Conservation (phyloP, 139 green algal genomes). For the Micromonas commoda region DNA sequence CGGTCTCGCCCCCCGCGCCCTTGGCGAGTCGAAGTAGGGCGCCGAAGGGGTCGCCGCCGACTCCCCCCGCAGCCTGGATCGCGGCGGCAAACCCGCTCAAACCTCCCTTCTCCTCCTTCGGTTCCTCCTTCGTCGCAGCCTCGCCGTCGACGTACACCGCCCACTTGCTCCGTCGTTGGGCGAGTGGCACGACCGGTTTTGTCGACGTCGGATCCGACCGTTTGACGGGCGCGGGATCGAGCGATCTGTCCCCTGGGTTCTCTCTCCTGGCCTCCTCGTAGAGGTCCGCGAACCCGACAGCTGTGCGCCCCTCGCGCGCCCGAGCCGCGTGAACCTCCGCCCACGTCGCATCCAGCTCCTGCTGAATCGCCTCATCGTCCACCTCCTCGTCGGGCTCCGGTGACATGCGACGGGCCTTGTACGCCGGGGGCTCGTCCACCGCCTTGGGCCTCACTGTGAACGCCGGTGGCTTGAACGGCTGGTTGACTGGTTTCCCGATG, state of each 20-base stretch:
- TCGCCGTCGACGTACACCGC: not conserved
- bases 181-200: not conserved
- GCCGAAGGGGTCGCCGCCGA: too few species aligned
- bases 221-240: too few species aligned
- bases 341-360: too few species aligned
- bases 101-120: not conserved
- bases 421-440: not conserved
- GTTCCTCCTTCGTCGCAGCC: not conserved
- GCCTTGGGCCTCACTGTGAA: not conserved
- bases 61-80: not conserved
- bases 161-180: not conserved
- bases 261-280: too few species aligned
- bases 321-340: too few species aligned
- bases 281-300: too few species aligned
- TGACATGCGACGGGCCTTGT: not conserved
- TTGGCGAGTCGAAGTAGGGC: too few species aligned
- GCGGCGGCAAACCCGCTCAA: not conserved
- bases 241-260: too few species aligned
- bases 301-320: too few species aligned
- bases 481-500: not conserved
- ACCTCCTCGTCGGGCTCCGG: not conserved
- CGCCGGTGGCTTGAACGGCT: not conserved
- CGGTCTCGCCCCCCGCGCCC: too few species aligned
- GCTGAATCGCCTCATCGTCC: too few species aligned
- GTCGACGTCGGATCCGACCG: too few species aligned